A percentile compares a stretch with the other conserved stretches of the same genome.
These are phyloP conservation scores for Metschnikowia lochheadii DNA, from an alignment of 805 yeast genomes.

Conservation along the genomic window DNA sequence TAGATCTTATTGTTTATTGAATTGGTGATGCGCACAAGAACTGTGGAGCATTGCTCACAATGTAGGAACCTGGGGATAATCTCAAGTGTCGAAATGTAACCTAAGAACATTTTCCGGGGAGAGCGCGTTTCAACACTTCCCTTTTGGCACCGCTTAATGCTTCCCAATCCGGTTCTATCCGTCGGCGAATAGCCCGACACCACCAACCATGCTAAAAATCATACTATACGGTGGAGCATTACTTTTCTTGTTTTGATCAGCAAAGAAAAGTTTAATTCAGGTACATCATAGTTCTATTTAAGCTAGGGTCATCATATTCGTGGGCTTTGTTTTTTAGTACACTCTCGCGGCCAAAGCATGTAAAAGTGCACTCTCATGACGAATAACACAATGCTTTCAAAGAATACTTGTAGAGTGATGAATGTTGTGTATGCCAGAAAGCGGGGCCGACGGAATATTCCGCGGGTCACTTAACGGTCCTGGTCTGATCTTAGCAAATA, in stretches of 20 bases:
- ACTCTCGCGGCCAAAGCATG: too few relatives aligned
- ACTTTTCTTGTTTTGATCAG: too few relatives aligned
- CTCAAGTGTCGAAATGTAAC: neutral
- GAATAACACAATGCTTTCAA: too few relatives aligned
- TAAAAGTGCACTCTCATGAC: too few relatives aligned
- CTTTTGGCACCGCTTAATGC: neutral
- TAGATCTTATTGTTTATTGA: neutral
- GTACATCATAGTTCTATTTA: too few relatives aligned
- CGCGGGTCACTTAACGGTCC: neutral
- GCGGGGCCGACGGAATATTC: neutral
- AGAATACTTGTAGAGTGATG: too few relatives aligned
- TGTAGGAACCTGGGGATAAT: neutral
- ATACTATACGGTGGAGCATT: too few relatives aligned
- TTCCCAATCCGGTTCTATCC: neutral
- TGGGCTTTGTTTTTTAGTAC: too few relatives aligned
- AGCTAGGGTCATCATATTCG: too few relatives aligned
- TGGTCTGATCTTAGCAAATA: neutral
- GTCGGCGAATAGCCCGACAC: neutral
- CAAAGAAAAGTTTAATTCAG: too few relatives aligned
- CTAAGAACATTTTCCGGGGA: neutral
- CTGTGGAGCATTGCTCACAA: neutral
- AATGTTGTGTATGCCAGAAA: neutral
- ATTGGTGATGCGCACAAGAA: neutral
- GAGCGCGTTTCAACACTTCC: neutral
- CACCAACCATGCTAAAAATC: too few relatives aligned